Base-by-base conservation (phyloP, 2,329 filamentous ascomycete species). In the Podosphaera aphanis region DNA sequence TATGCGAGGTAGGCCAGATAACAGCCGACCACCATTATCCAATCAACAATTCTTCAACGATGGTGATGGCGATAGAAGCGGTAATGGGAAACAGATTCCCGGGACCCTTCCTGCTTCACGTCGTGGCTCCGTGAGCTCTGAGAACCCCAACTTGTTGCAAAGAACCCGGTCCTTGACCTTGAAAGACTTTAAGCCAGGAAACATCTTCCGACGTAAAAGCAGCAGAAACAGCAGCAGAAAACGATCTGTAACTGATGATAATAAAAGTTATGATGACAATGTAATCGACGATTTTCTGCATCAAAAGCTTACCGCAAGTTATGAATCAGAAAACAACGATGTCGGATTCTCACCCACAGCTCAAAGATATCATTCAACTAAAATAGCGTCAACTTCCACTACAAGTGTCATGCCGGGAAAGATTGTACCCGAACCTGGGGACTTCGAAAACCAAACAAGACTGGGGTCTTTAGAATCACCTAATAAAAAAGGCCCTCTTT, bases 101-200 rank as follows among this genome's bases (percentile, higher is more conserved):
- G 40, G 40, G 10, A 5, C 40, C 13, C 21, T 13, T 29, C n/a
- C 20, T 50, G 3, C 43, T n/a, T 52, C 53, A 15, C 52, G 62
- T 23, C 63, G 63, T 19, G 57, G 54, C 18, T 62, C 61, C 1
- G 59, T 57, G 0, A 61, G 65, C 13, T 61, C 60, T 0, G 58
- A 62, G 16, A 61, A 63, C 11, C 57, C 60, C 8, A 50, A 53
- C 21, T 58, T 63, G 43, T 60, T 76, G 15, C 67, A 66, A 43
- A 67, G 77, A 23, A 77, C 74, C 0, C 61, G 79, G 46, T 82
- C 76, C 2, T 63, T 79, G 5, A 73, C 70, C 5, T 66, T 69
- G 18, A 69, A 42, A 16, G 40, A 42, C 11, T 42, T 42, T 23
- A 42, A 42, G 6, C 21, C 62, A 1, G 61, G 61, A 1, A 56